Evolutionary conservation across 1,284 basidiomycete species (phyloP), one percentile per base, ranked within the genome.

Genomic region (Austroboletus rostrupii): DNA sequence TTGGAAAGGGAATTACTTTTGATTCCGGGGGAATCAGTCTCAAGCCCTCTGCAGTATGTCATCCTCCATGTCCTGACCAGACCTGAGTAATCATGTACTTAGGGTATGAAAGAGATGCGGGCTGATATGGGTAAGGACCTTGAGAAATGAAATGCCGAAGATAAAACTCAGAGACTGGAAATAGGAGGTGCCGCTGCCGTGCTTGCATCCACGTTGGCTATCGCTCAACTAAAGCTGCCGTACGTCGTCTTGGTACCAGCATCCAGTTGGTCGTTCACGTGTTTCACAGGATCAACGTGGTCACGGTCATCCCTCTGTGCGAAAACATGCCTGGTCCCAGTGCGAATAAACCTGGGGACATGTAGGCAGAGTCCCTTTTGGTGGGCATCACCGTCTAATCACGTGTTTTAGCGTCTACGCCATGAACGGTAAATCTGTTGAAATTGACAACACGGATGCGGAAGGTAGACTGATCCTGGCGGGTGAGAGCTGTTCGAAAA

Each of bases 1-100:
- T 95, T 38, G 92, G 92, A 41, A 95, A 95, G 61, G 92, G 90
- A 50, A 87, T 93, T 63, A 92, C 90, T 6, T 92, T 92, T 54
- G 91, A 94, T 68, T 83, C 85, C 6, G 92, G 92, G 74, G 92
- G 92, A 60, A 94, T 95, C 67, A 88, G 85, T 53, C 70, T 95
- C 67, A 95, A 95, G 72, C 81, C 87, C 17, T 69, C 78, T 36
- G 76, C 79, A 28, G 91, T 91, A 69, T 61, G 80, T 74, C 14
- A 58, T 62, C 46, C 38, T 50, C 44, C 38, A 43, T 45, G 13
- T 40, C 21, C 6, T 21, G 28, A 28, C 39, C 20, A 38, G 31
- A 17, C 32, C 5, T 48, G 8, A 57, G 47, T 32, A 26, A 4
- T 8, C 23, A 26, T 14, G 13, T 33, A 28, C 48, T 1, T 48